Percentiles rank a stretch among this genome's conserved stretches.
Conservation (phyloP, 2,329 filamentous ascomycete species). For the Colletotrichum chrysophilum region DNA sequence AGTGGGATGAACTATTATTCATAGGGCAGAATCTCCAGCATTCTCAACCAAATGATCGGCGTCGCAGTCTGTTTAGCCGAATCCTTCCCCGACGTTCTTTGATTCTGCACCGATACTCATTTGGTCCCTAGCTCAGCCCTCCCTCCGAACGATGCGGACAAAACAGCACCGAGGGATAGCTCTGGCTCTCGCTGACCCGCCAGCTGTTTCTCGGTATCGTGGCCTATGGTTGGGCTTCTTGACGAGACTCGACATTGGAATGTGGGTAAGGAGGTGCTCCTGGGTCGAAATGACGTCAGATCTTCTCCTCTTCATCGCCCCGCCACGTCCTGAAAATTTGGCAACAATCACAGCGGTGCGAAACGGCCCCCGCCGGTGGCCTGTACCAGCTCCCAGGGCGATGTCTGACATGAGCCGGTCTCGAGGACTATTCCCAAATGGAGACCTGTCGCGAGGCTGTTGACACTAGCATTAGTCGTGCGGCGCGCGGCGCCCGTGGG, state of each 20-base stretch:
- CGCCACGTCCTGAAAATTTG: conserved; percentile 4
- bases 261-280: conserved; percentile 13
- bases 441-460: not conserved
- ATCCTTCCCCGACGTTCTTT: not conserved
- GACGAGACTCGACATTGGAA: conserved; percentile 8
- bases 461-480: not conserved
- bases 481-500: not conserved
- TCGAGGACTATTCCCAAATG: not conserved
- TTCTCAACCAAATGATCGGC: not conserved
- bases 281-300: conserved; percentile 13
- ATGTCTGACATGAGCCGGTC: conserved; percentile 8
- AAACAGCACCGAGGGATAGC: not conserved
- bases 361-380: not conserved
- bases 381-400: not conserved
- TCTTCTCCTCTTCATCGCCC: not conserved
- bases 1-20: conserved; percentile 8
- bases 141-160: not conserved
- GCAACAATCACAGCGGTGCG: not conserved
- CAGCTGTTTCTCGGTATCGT: not conserved
- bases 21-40: not conserved
- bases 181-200: not conserved
- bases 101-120: not conserved
- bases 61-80: not conserved
- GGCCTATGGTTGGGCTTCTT: not conserved
- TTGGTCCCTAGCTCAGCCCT: not conserved